A percentile compares a stretch with the other conserved stretches of the same genome.
Evolutionary conservation across 2,329 filamentous ascomycete genomes (phyloP).

Genomic region (Ophiocordyceps camponoti-saundersi): DNA sequence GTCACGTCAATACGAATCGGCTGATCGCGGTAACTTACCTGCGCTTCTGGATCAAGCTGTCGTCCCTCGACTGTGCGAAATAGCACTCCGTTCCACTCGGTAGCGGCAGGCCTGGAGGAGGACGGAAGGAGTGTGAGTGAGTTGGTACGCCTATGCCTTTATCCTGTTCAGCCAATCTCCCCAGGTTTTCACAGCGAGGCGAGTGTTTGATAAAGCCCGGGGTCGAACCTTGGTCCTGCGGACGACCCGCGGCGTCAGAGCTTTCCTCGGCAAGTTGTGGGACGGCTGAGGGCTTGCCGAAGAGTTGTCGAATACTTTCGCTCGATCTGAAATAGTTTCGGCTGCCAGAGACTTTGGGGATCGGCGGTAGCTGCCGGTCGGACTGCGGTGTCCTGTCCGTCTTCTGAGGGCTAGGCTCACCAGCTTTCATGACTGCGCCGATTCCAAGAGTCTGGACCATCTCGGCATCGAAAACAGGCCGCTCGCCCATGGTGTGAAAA

Average conservation of each 20-base stretch:
- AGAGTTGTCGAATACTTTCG: not conserved
- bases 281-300: not conserved
- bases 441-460: constrained; percentile 23
- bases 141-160: not conserved
- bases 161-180: constrained; percentile 1
- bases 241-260: not conserved
- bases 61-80: not conserved
- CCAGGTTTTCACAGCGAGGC: constrained; percentile 9
- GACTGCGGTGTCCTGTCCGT: constrained; percentile 5
- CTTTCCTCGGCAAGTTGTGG: constrained; percentile 1
- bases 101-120: constrained; percentile 3
- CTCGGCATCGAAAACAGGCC: constrained; percentile 25
- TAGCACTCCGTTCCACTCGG: not conserved
- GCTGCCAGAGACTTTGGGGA: not conserved
- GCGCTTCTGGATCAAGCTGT: not conserved
- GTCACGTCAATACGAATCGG: not conserved
- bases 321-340: not conserved
- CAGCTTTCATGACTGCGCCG: constrained; percentile 15
- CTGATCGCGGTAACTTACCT: not conserved
- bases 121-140: constrained; percentile 2
- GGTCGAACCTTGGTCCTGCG: not conserved
- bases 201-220: constrained; percentile 8
- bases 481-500: constrained; percentile 24
- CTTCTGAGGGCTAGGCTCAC: not conserved
- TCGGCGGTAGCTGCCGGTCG: not conserved